A percentile compares a stretch with the other conserved stretches of the same genome.
Conservation (phyloP, 768 basidiomycete species). For the Galerina sulciceps region DNA sequence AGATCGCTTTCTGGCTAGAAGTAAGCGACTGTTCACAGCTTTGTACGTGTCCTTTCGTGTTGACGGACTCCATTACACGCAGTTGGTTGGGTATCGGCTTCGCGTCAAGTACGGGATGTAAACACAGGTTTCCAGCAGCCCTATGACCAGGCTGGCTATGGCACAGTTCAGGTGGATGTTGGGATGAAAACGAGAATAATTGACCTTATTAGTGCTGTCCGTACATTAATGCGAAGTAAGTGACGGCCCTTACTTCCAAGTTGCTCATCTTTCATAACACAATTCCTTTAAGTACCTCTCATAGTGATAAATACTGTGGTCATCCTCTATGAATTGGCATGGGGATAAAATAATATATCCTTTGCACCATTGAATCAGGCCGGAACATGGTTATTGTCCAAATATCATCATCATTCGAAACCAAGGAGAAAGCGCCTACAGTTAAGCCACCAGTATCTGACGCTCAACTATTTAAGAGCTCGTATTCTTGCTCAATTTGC, state of each 20-base stretch:
- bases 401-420: neutral
- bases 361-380: neutral
- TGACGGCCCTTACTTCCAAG: slow-evolving; percentile 26
- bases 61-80: slow-evolving; percentile 6
- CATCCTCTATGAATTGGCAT: slow-evolving; percentile 82
- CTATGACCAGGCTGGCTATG: slow-evolving; percentile 70
- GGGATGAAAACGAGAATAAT: slow-evolving; percentile 86
- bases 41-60: slow-evolving; percentile 3
- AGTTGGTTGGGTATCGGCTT: slow-evolving; percentile 89
- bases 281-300: slow-evolving; percentile 72
- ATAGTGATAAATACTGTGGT: slow-evolving; percentile 87
- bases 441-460: neutral
- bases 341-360: slow-evolving; percentile 42
- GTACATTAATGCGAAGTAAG: slow-evolving; percentile 97
- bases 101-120: slow-evolving; percentile 60
- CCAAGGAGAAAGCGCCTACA: neutral
- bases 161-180: slow-evolving; percentile 53
- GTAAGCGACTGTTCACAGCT: slow-evolving; percentile 49
- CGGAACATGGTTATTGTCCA: neutral
- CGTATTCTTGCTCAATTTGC: slow-evolving; percentile 78
- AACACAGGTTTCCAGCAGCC: slow-evolving; percentile 65
- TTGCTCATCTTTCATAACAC: slow-evolving; percentile 2
- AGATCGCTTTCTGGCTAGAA: slow-evolving; percentile 92
- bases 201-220: slow-evolving; percentile 91
- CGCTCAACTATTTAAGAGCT: slow-evolving; percentile 53